Base-by-base conservation (phyloP, 176 grass and related monocot species). In the Ensete ventricosum region DNA sequence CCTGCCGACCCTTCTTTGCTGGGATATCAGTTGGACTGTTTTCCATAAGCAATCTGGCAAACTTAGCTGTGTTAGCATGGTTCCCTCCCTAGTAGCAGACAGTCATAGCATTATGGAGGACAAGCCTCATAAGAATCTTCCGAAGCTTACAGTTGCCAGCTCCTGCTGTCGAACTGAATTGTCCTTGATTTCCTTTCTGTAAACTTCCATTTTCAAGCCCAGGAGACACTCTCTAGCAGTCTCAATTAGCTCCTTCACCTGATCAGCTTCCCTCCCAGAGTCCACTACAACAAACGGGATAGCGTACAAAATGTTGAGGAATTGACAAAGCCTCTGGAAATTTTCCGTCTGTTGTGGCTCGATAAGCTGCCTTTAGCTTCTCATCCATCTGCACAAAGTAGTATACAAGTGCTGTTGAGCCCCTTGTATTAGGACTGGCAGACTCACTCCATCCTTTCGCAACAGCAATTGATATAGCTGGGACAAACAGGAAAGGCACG, bases 311-410 rank as follows among this genome's bases (percentile, higher is more conserved):
- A 98, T 98, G 81, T 1, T 91, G 62, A 98, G 84, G 85, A 98
- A 98, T 52, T 82, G 90, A 34, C 88, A 93, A 80, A 17, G 94
- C 88, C 81, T 98, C 94, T 0, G 90, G 88, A 81, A 98, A 91
- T 62, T 63, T 98, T 1, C 94, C 94, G 54, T 98, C 88, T 1
- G 88, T 98, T 19, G 94, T 93, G 64, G 82, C 86, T 55, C 83
- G 83, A 57, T 98, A 98, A 71, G 94, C 88, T 52, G 88, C 86
- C 84, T 93, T 98, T 29, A 93, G 85, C 63, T 84, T 93, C 57
- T 98, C 90, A 69, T 98, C 94, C 88, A 98, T 87, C 75, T 93
- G 94, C 21, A 86, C 85, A 82, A 98, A 93, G 69, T 85, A 89
- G 69, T 87, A 98, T 53, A 98, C 84, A 76, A 98, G 90, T 62